Conservation (phyloP, 2,329 filamentous ascomycete genomes). For the Sclerotinia nivalis region DNA sequence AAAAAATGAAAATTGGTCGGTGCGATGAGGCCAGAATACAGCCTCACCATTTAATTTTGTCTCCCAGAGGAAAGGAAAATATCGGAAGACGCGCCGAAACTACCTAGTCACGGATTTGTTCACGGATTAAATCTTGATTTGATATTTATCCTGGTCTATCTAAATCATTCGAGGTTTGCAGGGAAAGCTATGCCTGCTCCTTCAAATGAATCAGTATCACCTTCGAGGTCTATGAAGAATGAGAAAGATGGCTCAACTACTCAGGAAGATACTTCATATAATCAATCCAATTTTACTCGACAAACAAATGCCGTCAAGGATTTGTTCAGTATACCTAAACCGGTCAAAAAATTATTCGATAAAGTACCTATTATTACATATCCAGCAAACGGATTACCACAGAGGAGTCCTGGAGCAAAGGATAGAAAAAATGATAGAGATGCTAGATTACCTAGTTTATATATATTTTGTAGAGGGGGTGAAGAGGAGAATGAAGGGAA, state of each 20-base stretch:
- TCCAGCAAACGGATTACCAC: slow-evolving; percentile 71
- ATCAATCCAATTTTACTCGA: slow-evolving; percentile 28
- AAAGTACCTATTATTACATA: slow-evolving; percentile 78
- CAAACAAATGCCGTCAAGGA: slow-evolving; percentile 30
- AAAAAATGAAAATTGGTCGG: not conserved
- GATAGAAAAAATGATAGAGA: slow-evolving; percentile 21
- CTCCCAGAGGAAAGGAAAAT: not conserved
- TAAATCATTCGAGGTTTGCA: not conserved
- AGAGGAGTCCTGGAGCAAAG: slow-evolving; percentile 51
- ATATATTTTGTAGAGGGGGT: slow-evolving; percentile 71
- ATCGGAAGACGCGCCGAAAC: slow-evolving; percentile 11
- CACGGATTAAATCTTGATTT: not conserved
- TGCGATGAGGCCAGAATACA: slow-evolving; percentile 2
- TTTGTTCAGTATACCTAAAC: slow-evolving; percentile 58
- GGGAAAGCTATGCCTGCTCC: slow-evolving; percentile 14
- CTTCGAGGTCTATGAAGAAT: not conserved
- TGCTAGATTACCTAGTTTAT: slow-evolving; percentile 58
- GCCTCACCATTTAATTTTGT: slow-evolving; percentile 7
- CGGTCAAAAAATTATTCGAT: slow-evolving; percentile 82
- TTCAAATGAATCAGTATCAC: slow-evolving; percentile 3
- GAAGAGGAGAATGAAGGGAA: slow-evolving; percentile 51
- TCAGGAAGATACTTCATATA: slow-evolving; percentile 13
- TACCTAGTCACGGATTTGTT: slow-evolving; percentile 8
- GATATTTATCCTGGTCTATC: not conserved
- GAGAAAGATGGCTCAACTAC: slow-evolving; percentile 8